Evolutionary conservation across 805 yeast species (phyloP).

Genomic region (Blastobotrys robertii): DNA sequence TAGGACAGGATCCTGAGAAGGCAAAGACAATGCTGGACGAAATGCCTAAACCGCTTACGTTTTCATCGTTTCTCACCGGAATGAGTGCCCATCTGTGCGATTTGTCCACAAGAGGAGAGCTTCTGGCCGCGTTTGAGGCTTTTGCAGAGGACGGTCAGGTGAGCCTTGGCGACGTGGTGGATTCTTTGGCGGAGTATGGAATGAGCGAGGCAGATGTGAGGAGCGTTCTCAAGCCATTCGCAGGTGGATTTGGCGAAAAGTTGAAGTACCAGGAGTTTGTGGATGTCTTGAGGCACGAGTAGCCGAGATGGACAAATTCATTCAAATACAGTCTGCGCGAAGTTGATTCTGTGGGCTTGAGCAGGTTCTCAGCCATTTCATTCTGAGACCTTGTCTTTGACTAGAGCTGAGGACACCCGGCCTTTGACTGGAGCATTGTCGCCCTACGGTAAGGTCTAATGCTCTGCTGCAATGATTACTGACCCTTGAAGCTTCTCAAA

Average conservation of each 20-base stretch:
- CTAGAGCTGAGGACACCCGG: too few relatives aligned
- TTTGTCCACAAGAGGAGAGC: conserved; percentile 42
- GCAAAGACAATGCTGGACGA: conserved; percentile 41
- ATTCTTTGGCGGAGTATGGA: conserved; percentile 40
- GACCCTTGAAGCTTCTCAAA: too few relatives aligned
- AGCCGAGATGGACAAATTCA: too few relatives aligned
- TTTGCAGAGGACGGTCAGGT: conserved; percentile 36
- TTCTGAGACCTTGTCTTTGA: too few relatives aligned
- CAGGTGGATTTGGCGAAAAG: conserved; percentile 44
- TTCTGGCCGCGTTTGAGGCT: conserved; percentile 49
- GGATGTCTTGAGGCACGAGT: conserved; percentile 13
- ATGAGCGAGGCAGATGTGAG: conserved; percentile 34
- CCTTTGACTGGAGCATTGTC: too few relatives aligned
- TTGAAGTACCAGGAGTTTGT: conserved; percentile 60
- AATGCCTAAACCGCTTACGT: conserved; percentile 37
- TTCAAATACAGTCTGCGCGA: too few relatives aligned
- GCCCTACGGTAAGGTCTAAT: too few relatives aligned
- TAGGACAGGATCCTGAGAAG: conserved; percentile 29
- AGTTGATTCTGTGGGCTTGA: too few relatives aligned
- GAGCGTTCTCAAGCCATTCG: conserved; percentile 42
- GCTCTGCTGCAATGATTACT: too few relatives aligned
- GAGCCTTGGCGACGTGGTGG: conserved; percentile 39
- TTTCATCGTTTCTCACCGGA: conserved; percentile 54
- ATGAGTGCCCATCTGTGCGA: conserved; percentile 48
- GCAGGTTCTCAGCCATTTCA: too few relatives aligned